A percentile compares a stretch with the other conserved stretches of the same genome.
Evolutionary conservation across 108 stramenopile genomes (phyloP).

Genomic region (Cyclotella distinguenda): DNA sequence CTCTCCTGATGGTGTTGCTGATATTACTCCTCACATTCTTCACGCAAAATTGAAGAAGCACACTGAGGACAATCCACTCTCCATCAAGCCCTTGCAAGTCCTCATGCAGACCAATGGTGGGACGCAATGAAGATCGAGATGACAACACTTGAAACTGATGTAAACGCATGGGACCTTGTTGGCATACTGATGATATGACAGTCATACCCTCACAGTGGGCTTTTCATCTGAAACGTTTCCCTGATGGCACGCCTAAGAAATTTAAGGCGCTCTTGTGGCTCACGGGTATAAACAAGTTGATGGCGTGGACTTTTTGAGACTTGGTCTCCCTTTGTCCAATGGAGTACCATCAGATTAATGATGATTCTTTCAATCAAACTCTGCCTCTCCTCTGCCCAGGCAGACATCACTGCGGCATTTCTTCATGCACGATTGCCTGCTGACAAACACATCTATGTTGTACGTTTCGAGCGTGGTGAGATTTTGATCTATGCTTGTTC

Average conservation of each 20-base stretch:
- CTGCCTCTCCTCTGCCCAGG: no score
- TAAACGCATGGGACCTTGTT: conserved; percentile 32
- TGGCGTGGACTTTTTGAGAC: conserved; percentile 26
- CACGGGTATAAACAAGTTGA: conserved; percentile 39
- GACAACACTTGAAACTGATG: conserved; percentile 8
- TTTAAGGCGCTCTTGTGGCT: conserved; percentile 52
- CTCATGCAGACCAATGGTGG: conserved; percentile 28
- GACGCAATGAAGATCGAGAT: conserved; percentile 26
- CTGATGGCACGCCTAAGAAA: conserved; percentile 50
- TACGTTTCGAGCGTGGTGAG: conserved; percentile 5
- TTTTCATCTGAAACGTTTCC: conserved; percentile 49
- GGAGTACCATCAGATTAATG: conserved; percentile 30
- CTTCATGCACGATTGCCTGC: no score
- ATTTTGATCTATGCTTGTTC: conserved; percentile 52
- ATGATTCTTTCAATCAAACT: no score
- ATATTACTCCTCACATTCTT: neutral
- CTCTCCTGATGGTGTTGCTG: neutral
- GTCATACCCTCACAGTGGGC: conserved; percentile 50
- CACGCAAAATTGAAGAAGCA: neutral
- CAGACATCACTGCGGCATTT: no score
- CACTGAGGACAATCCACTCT: neutral
- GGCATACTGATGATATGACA: neutral
- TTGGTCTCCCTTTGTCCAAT: no score
- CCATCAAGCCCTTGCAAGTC: conserved; percentile 3
- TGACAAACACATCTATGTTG: no score